Percentiles rank a stretch among this genome's conserved stretches.
phyloP scores from a whole-genome alignment of 176 grass and related monocot genomes.

The Oryza australiensis region DNA sequence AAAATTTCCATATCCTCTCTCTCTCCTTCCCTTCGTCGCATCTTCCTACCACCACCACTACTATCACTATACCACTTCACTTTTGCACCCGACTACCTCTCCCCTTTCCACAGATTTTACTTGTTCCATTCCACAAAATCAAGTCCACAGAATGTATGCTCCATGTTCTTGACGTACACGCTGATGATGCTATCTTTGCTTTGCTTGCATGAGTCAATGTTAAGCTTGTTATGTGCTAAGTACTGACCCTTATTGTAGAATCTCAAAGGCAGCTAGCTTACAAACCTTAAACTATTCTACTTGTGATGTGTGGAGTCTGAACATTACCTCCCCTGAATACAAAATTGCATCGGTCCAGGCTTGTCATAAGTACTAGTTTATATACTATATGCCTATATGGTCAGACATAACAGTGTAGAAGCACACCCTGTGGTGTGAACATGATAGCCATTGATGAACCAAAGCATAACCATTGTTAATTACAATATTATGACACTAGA shows the following conservation, averaged over 20 bases:
- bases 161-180: constrained; percentile 34
- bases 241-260: not conserved
- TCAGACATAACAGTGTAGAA: constrained; percentile 29
- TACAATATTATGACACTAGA: not conserved
- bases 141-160: constrained; percentile 42
- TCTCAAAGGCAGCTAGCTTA: not conserved
- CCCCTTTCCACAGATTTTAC: constrained; percentile 26
- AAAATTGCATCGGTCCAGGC: not conserved
- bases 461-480: not conserved
- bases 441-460: not conserved
- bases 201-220: constrained; percentile 10
- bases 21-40: constrained; percentile 22
- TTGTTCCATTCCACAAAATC: constrained; percentile 19
- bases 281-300: not conserved
- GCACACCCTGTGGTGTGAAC: constrained; percentile 10
- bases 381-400: not conserved
- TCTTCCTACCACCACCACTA: constrained; percentile 12
- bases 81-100: not conserved
- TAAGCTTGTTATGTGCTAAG: not conserved
- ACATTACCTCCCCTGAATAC: not conserved
- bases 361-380: not conserved
- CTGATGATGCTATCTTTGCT: constrained; percentile 38
- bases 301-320: too few species aligned
- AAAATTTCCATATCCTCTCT: not conserved
- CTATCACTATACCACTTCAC: not conserved